Base-by-base conservation (phyloP, 2,329 filamentous ascomycete species). In the Akanthomyces dipterigenus region DNA sequence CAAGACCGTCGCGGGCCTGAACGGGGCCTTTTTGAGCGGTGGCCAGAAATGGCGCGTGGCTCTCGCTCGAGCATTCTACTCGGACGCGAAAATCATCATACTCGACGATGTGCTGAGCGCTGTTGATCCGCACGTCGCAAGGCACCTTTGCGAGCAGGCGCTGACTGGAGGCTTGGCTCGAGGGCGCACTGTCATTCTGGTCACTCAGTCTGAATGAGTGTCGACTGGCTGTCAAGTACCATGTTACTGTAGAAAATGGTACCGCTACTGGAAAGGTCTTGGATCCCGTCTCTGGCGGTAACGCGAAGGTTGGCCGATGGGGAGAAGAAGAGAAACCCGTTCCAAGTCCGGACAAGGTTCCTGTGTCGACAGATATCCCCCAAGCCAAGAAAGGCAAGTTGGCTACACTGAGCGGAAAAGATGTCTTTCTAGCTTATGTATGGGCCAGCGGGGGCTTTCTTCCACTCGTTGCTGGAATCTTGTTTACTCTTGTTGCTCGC, bases 1-100 rank as follows among this genome's bases (percentile, higher is more conserved):
- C 63, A 64, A 71, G 51, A 80, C 78, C 0, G 70, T 77, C 50
- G 74, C 79, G 22, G 77, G 77, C 0, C 73, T 73, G 34, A 75
- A 73, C 60, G 77, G 77, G 3, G 73, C 78, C 5, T 75, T 73
- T 2, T 69, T 80, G 3, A 77, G 74, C 5, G 78, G 78, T 5
- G 78, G 78, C 0, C 78, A 80, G 61, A 76, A 77, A 28, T 77
- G 76, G 72, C 73, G 78, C 2, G 71, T 79, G 2, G 76, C 76
- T 2, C 70, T 80, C 1, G 78, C 78, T 0, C 73, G 78, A 36
- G 78, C 77, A 1, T 65, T 80, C 8, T 80, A 80, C 64, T 79
- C 77, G 0, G 70, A 71, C 1, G 75, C 76, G 0, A 72, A 74
- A 1, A 78, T 78, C 2, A 65, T 80, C n/a, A 66, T 80, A 18